A percentile compares a stretch with the other conserved stretches of the same genome.
phyloP scores from a whole-genome alignment of 805 yeast species.

The Metschnikowia drakensbergensis region DNA sequence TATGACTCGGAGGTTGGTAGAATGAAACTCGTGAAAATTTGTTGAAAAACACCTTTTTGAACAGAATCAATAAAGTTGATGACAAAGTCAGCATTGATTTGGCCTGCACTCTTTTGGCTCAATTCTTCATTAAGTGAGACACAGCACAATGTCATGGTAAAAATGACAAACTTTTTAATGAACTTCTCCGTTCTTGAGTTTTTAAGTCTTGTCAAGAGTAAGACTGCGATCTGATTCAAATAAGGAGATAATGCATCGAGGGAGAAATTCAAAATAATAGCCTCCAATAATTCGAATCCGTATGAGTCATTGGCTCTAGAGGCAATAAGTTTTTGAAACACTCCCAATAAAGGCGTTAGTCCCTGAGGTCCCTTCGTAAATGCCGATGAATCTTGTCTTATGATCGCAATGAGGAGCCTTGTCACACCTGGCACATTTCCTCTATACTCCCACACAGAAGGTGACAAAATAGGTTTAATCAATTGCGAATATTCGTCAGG shows the following conservation, averaged over 20 bases:
- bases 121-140: constrained; percentile 23
- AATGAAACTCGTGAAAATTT: constrained; percentile 47
- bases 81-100: constrained; percentile 45
- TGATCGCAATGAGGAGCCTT: constrained; percentile 67
- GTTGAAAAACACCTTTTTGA: constrained; percentile 57
- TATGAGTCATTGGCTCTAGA: constrained; percentile 74
- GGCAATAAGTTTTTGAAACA: constrained; percentile 89
- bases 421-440: constrained; percentile 95
- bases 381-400: constrained; percentile 43
- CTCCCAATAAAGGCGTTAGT: constrained; percentile 82
- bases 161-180: constrained; percentile 64
- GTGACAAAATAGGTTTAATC: constrained; percentile 78
- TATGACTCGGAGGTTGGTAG: constrained; percentile 48
- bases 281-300: constrained; percentile 82
- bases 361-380: constrained; percentile 33
- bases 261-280: constrained; percentile 58
- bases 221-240: constrained; percentile 66
- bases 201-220: constrained; percentile 78
- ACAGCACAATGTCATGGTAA: constrained; percentile 53
- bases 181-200: constrained; percentile 78
- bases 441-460: constrained; percentile 87
- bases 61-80: constrained; percentile 67
- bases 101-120: constrained; percentile 32
- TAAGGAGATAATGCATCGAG: constrained; percentile 47
- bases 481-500: constrained; percentile 65